Conservation (phyloP, 2,329 filamentous ascomycete species). For the Cladophialophora chaetospira region DNA sequence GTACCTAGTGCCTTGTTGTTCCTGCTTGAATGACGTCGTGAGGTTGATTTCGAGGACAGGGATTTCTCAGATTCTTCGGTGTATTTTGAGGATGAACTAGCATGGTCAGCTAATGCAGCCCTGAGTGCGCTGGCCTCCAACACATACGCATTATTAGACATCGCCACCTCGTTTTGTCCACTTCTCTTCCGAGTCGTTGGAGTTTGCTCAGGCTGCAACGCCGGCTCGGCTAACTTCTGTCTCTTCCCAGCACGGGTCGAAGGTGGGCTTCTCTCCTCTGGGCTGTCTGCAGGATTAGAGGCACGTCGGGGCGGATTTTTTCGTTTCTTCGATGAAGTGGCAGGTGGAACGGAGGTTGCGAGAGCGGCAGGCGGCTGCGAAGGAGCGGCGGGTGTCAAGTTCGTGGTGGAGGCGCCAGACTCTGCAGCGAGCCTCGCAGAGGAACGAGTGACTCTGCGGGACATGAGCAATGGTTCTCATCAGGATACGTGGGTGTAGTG, state of each 20-base stretch:
- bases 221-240: conserved; percentile 60
- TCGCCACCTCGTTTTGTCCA: conserved; percentile 37
- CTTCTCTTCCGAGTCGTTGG: conserved; percentile 22
- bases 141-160: conserved; percentile 32
- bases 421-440: conserved; percentile 85
- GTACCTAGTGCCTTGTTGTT: conserved; percentile 63
- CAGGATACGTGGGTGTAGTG: conserved; percentile 14
- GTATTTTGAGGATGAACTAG: conserved; percentile 64
- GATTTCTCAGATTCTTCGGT: conserved; percentile 63
- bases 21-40: conserved; percentile 68
- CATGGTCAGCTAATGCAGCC: conserved; percentile 28
- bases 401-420: conserved; percentile 46
- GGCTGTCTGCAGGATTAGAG: conserved; percentile 47
- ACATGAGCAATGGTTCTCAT: conserved; percentile 71
- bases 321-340: conserved; percentile 63
- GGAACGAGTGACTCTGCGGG: conserved; percentile 93
- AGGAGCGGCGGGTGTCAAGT: conserved; percentile 35
- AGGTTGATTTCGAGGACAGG: conserved; percentile 60
- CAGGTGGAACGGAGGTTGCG: conserved; percentile 40
- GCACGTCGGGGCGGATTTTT: conserved; percentile 64
- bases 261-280: conserved; percentile 32
- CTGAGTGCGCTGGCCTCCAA: conserved; percentile 23
- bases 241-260: conserved; percentile 66
- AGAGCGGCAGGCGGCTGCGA: conserved; percentile 3
- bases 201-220: conserved; percentile 47